Conservation (phyloP, 352 stramenopile species). For the Phytophthora multivora region DNA sequence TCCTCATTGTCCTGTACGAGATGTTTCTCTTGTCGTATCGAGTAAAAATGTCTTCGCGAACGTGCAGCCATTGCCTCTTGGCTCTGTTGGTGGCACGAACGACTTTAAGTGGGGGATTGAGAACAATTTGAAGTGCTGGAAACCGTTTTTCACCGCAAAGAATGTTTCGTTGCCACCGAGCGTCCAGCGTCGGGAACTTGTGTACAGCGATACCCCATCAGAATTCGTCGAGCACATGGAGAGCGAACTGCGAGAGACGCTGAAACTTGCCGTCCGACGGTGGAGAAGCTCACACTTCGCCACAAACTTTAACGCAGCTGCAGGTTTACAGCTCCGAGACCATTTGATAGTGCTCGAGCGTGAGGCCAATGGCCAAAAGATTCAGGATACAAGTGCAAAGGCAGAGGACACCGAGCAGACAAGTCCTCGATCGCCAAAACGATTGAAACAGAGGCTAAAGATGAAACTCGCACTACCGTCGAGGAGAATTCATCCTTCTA, state of each 20-base stretch:
- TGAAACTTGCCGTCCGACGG: constrained; percentile 87
- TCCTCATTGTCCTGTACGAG: constrained; percentile 80
- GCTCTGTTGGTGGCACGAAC: constrained; percentile 31
- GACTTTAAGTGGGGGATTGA: constrained; percentile 88
- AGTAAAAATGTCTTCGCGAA: constrained; percentile 92
- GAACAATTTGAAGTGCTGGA: constrained; percentile 81
- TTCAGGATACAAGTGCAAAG: not conserved
- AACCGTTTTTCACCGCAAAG: constrained; percentile 72
- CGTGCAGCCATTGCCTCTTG: constrained; percentile 50
- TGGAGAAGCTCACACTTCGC: constrained; percentile 86
- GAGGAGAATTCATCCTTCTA: constrained; percentile 11
- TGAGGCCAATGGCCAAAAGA: constrained; percentile 19
- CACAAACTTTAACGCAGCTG: constrained; percentile 89
- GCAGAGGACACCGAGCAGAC: constrained; percentile 6
- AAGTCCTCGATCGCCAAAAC: constrained; percentile 19
- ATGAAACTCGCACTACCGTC: constrained; percentile 28
- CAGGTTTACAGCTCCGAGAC: constrained; percentile 73
- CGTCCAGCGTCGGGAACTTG: constrained; percentile 58
- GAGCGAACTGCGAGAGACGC: constrained; percentile 70
- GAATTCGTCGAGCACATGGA: constrained; percentile 77
- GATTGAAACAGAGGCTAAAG: constrained; percentile 29
- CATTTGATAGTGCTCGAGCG: constrained; percentile 79
- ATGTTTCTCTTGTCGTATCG: constrained; percentile 89
- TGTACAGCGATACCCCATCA: constrained; percentile 61
- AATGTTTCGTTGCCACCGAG: constrained; percentile 28